Percentiles rank a stretch among this genome's conserved stretches.
phyloP scores from a whole-genome alignment of 2,329 filamentous ascomycete genomes.

The Fusarium kyushuense region DNA sequence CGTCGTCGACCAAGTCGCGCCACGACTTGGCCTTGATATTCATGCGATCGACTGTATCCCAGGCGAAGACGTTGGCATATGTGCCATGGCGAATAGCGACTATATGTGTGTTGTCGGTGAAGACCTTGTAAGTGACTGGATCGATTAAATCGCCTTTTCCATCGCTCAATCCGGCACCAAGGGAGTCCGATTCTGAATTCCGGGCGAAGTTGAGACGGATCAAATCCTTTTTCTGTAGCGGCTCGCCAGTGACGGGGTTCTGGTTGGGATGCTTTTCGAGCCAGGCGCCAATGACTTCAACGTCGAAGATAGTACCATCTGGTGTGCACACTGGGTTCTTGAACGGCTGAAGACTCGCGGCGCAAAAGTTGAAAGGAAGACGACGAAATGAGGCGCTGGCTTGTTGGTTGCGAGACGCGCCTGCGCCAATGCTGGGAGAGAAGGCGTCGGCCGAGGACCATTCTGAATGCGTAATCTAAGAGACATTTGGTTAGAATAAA shows the following conservation, averaged over 20 bases:
- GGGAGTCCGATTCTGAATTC: slow-evolving; percentile 77
- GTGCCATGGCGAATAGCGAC: slow-evolving; percentile 83
- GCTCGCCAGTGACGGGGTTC: slow-evolving; percentile 87
- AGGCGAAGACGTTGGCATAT: slow-evolving; percentile 95
- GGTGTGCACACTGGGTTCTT: slow-evolving; percentile 91
- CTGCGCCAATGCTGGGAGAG: slow-evolving; percentile 80
- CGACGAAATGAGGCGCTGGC: slow-evolving; percentile 77
- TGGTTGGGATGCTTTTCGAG: slow-evolving; percentile 87
- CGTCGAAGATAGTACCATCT: slow-evolving; percentile 90
- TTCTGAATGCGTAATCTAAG: slow-evolving; percentile 91
- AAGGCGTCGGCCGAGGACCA: slow-evolving; percentile 94
- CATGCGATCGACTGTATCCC: slow-evolving; percentile 93
- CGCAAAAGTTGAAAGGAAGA: slow-evolving; percentile 98
- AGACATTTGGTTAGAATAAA: slow-evolving; percentile 2
- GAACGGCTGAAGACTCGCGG: slow-evolving; percentile 94
- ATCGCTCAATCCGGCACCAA: slow-evolving; percentile 62
- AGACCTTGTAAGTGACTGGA: slow-evolving; percentile 96
- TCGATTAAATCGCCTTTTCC: slow-evolving; percentile 86
- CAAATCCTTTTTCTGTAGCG: slow-evolving; percentile 83
- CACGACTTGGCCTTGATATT: slow-evolving; percentile 98
- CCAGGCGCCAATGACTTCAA: slow-evolving; percentile 95
- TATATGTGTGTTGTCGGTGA: slow-evolving; percentile 98
- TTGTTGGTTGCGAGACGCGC: slow-evolving; percentile 65
- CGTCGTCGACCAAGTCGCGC: slow-evolving; percentile 88
- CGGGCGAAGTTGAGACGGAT: slow-evolving; percentile 92